Conservation (phyloP, 345 rosid species). For the Cardiospermum halicacabum region DNA sequence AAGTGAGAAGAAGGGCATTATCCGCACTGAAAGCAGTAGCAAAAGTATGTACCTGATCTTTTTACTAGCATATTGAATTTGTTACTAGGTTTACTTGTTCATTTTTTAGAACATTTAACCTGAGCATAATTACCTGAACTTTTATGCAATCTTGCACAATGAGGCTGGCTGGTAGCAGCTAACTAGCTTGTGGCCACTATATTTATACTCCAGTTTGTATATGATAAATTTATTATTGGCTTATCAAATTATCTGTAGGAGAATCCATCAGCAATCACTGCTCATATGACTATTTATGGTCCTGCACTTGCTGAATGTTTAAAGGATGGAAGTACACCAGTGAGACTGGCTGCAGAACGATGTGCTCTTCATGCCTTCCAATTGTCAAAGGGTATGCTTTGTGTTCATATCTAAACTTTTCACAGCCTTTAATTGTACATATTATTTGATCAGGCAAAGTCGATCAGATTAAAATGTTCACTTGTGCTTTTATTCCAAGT, state of each 20-base stretch:
- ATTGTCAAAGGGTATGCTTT: conserved; percentile 56
- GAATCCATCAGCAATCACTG: conserved; percentile 38
- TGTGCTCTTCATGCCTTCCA: conserved; percentile 78
- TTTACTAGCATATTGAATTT: background rate
- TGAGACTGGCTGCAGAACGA: conserved; percentile 88
- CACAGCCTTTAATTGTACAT: background rate
- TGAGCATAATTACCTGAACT: background rate
- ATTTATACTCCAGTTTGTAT: background rate
- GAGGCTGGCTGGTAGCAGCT: background rate
- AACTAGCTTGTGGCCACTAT: background rate
- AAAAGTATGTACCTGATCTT: conserved; percentile 41
- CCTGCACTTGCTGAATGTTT: conserved; percentile 81
- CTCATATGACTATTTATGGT: conserved; percentile 56
- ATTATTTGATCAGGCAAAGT: background rate
- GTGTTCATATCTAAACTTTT: background rate
- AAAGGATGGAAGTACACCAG: conserved; percentile 77
- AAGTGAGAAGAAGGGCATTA: conserved; percentile 82
- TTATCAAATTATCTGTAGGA: conserved; percentile 34
- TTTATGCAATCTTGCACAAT: background rate
- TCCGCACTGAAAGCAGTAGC: conserved; percentile 76
- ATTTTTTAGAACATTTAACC: background rate
- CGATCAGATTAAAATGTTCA: background rate
- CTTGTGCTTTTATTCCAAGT: background rate
- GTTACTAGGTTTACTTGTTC: background rate
- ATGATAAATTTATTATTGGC: background rate